A percentile compares a stretch with the other conserved stretches of the same genome.
These are phyloP conservation scores for Colletotrichum lindemuthianum DNA, from an alignment of 2,329 filamentous ascomycete species.

Conservation along the genomic window DNA sequence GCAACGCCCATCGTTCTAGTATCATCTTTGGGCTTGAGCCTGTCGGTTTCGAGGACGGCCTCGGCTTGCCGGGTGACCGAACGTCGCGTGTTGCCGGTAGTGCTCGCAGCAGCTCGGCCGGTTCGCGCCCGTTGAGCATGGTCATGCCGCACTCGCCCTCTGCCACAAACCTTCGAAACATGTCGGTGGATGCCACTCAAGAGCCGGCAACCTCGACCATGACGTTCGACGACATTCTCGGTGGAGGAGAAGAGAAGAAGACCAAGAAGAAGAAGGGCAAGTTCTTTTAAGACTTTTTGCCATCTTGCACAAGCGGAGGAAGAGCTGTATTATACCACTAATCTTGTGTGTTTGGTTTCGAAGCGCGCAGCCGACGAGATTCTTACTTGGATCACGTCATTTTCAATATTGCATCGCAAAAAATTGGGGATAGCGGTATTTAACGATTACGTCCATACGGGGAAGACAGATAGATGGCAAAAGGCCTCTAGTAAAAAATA, in stretches of 20 bases:
- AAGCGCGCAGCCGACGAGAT: background rate
- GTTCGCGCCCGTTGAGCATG: slow-evolving; percentile 33
- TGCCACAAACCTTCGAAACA: slow-evolving; percentile 45
- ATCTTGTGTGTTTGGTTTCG: slow-evolving; percentile 6
- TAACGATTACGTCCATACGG: slow-evolving; percentile 13
- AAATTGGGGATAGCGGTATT: slow-evolving; percentile 7
- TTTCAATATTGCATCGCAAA: slow-evolving; percentile 4
- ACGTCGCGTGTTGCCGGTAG: slow-evolving; percentile 39
- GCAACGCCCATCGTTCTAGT: slow-evolving; percentile 52
- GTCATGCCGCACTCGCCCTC: slow-evolving; percentile 45
- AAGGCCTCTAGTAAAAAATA: background rate
- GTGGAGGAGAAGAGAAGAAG: slow-evolving; percentile 46
- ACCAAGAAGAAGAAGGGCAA: slow-evolving; percentile 52
- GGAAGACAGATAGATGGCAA: background rate
- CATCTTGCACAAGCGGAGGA: background rate
- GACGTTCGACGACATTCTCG: slow-evolving; percentile 62
- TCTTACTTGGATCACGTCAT: background rate
- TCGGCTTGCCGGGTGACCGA: slow-evolving; percentile 35
- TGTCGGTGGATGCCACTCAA: slow-evolving; percentile 37
- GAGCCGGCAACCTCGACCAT: slow-evolving; percentile 45
- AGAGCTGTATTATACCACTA: slow-evolving; percentile 31
- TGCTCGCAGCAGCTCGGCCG: slow-evolving; percentile 41
- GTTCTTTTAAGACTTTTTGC: slow-evolving; percentile 46
- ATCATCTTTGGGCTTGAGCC: slow-evolving; percentile 56
- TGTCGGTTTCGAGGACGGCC: slow-evolving; percentile 38